A percentile compares a stretch with the other conserved stretches of the same genome.
phyloP scores from a whole-genome alignment of 2,329 filamentous ascomycete genomes.

The Paraconiothyrium brasiliense region DNA sequence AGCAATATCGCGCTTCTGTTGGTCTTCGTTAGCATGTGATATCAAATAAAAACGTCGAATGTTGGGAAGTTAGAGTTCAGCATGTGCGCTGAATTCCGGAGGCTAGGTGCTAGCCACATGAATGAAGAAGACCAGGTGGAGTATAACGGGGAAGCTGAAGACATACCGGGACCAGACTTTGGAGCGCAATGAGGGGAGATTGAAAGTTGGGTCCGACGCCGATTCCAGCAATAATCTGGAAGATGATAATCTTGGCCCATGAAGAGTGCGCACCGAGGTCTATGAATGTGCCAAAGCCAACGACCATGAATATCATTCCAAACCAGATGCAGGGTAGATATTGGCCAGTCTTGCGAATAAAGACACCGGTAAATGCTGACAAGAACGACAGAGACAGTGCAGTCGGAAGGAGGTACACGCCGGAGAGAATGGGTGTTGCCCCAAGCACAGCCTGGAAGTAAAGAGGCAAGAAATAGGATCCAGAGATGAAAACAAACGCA shows the following conservation, averaged over 20 bases:
- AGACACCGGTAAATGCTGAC: slow-evolving; percentile 66
- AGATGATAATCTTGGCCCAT: slow-evolving; percentile 53
- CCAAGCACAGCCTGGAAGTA: slow-evolving; percentile 84
- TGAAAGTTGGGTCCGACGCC: slow-evolving; percentile 74
- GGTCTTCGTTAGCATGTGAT: slow-evolving; percentile 24
- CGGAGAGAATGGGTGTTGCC: slow-evolving; percentile 73
- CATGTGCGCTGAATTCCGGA: neutral
- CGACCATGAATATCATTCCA: slow-evolving; percentile 48
- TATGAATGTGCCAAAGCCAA: slow-evolving; percentile 52
- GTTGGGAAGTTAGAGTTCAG: neutral
- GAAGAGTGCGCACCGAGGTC: slow-evolving; percentile 42
- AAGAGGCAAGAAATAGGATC: slow-evolving; percentile 81
- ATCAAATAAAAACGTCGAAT: slow-evolving; percentile 6
- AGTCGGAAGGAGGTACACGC: slow-evolving; percentile 77
- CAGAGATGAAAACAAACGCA: slow-evolving; percentile 79
- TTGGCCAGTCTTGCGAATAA: slow-evolving; percentile 57
- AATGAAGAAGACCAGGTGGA: neutral
- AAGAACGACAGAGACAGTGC: slow-evolving; percentile 72
- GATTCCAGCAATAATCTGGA: slow-evolving; percentile 50
- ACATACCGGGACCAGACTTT: slow-evolving; percentile 65
- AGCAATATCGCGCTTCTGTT: slow-evolving; percentile 67
- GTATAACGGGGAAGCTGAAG: slow-evolving; percentile 2
- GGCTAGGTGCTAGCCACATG: slow-evolving; percentile 7
- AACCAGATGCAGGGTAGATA: slow-evolving; percentile 54
- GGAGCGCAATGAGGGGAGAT: slow-evolving; percentile 72